Base-by-base conservation (phyloP, 345 rosid genomes). In the Murraya koenigii region DNA sequence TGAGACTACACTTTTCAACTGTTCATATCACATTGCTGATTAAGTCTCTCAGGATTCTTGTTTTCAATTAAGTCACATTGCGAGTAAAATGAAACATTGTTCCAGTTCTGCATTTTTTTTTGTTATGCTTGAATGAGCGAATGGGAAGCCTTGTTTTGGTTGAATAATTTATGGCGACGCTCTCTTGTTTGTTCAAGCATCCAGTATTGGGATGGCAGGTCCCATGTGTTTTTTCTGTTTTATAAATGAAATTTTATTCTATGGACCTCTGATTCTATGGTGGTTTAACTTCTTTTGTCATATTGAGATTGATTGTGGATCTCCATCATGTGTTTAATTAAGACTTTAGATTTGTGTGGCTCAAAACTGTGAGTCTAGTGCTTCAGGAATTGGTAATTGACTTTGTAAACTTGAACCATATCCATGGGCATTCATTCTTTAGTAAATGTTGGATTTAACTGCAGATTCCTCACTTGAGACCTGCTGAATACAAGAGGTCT, bases 401-500 rank as follows among this genome's bases (percentile, higher is more conserved):
- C 28, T 6, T 4, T 3, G 3, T 15, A 20, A 44, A 8, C 23
- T 69, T 30, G 22, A 69, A 28, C 38, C 38, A 19, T 52, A 9
- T 22, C 44, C 25, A 2, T 58, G 30, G 7, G 15, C 14, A 47
- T 20, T 13, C 19, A 30, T 14, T 47, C 59, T 30, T 30, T 30
- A 7, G 61, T n/a, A 5, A 75, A 0, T 30, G 47, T 52, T 49
- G 44, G 41, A 39, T n/a, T 11, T 28, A 30, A 59, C 62, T 68
- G 44, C 77, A 76, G 84, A 79, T 81, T 76, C 80, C 87, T 39
- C 84, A 79, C 58, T 60, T 84, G 76, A 79, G 87, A 39, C 87
- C 85, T 44, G 64, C 83, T 36, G 85, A 84, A 23, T 84, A 84
- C 80, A 84, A 84, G 79, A 84, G 85, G 36, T 81, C 87, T 63